These are phyloP conservation scores for Penicillium sp. DNA, from an alignment of 2,329 filamentous ascomycete species.

Conservation along the genomic window DNA sequence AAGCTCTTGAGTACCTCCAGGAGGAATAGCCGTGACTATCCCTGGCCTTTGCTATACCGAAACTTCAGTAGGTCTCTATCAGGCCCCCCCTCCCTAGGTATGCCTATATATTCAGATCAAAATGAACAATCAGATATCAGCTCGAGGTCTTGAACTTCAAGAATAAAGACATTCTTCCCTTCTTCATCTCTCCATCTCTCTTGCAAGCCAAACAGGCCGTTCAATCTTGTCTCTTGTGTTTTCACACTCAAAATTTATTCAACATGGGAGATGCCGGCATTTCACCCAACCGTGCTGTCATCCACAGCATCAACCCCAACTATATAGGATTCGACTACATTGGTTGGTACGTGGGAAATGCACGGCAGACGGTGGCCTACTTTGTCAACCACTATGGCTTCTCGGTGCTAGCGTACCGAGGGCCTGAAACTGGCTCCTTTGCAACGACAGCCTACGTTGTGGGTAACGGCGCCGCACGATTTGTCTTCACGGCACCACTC, in stretches of 20 bases:
- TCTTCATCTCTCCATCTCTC: no score
- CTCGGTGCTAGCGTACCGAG: slow-evolving; percentile 38
- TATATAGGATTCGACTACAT: slow-evolving; percentile 68
- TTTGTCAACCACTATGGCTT: slow-evolving; percentile 78
- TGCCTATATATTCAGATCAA: no score
- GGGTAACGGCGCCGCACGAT: slow-evolving; percentile 67
- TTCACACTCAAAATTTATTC: not conserved
- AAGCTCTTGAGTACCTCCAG: no score
- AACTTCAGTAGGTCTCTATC: no score
- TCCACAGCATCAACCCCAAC: slow-evolving; percentile 5
- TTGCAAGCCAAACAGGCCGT: no score
- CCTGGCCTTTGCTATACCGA: no score
- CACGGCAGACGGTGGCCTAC: slow-evolving; percentile 78
- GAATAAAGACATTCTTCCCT: no score
- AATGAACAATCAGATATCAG: no score
- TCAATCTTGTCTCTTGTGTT: no score
- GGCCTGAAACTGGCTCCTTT: slow-evolving; percentile 73
- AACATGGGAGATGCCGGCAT: not conserved
- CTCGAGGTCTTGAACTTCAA: no score
- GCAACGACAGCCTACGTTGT: slow-evolving; percentile 75
- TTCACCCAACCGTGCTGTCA: slow-evolving; percentile 37
- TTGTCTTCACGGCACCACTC: slow-evolving; percentile 77
- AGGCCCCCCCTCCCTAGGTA: no score
- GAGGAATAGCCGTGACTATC: no score
- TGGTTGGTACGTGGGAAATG: slow-evolving; percentile 85